Conservation (phyloP, 1,139 yeast genomes). For the Yamadazyma membranifaciens region DNA sequence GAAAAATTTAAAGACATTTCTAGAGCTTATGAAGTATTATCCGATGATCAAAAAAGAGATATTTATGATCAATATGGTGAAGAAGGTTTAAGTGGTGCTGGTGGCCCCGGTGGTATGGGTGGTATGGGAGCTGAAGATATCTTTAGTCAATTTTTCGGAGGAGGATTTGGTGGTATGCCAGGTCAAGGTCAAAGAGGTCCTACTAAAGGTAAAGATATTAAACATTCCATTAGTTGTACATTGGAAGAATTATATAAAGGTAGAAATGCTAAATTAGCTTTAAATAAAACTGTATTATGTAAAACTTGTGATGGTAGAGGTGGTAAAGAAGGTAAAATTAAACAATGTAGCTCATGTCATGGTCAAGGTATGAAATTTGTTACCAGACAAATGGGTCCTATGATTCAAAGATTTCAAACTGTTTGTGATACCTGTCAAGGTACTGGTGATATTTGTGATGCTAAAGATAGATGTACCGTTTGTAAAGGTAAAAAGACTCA, state of each 20-base stretch:
- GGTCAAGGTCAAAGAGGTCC: slow-evolving; percentile 84
- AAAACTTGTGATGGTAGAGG: slow-evolving; percentile 91
- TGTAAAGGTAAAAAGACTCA: slow-evolving; percentile 90
- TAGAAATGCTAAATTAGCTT: slow-evolving; percentile 87
- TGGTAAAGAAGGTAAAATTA: slow-evolving; percentile 90
- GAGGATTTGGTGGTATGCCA: slow-evolving; percentile 51
- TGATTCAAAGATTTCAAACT: slow-evolving; percentile 97
- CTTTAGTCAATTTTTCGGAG: slow-evolving; percentile 90
- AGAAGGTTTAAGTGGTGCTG: slow-evolving; percentile 82
- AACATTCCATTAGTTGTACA: slow-evolving; percentile 81
- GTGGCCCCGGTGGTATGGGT: slow-evolving; percentile 70
- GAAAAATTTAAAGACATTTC: slow-evolving; percentile 93
- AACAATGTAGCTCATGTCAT: slow-evolving; percentile 79
- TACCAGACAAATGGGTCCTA: slow-evolving; percentile 98
- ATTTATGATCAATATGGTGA: slow-evolving; percentile 88
- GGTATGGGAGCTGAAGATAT: slow-evolving; percentile 84
- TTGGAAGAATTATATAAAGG: slow-evolving; percentile 95
- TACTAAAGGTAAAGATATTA: slow-evolving; percentile 82
- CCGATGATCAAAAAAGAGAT: slow-evolving; percentile 86
- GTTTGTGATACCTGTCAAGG: slow-evolving; percentile 93
- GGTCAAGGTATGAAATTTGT: slow-evolving; percentile 93
- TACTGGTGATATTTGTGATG: slow-evolving; percentile 83
- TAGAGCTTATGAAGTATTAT: slow-evolving; percentile 84
- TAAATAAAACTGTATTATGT: slow-evolving; percentile 90
- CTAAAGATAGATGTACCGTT: slow-evolving; percentile 83